Percentiles rank a stretch among this genome's conserved stretches.
Evolutionary conservation across 2,329 filamentous ascomycete species (phyloP).

Genomic region (Emergomyces pasteurianus): DNA sequence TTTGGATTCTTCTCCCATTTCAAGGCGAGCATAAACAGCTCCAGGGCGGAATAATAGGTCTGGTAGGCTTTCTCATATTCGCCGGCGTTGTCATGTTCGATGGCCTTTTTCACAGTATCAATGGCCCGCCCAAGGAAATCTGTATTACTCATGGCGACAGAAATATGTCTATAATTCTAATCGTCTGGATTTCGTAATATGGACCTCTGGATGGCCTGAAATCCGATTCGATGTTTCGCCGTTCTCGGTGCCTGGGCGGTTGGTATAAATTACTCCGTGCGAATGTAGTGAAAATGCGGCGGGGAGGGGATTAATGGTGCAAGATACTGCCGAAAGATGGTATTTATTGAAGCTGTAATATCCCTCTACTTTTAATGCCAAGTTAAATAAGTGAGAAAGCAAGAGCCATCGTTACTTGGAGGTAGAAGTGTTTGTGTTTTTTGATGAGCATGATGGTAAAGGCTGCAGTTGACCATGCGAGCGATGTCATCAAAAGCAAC

Average conservation of each 20-base stretch:
- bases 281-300: background rate
- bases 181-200: background rate
- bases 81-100: constrained; percentile 87
- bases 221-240: background rate
- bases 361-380: background rate
- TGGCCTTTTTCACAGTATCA: constrained; percentile 92
- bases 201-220: background rate
- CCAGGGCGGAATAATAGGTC: constrained; percentile 86
- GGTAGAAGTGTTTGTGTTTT: background rate
- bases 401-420: background rate
- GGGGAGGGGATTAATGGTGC: background rate
- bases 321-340: background rate
- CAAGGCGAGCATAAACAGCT: constrained; percentile 95
- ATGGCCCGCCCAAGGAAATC: constrained; percentile 96
- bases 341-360: background rate
- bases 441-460: background rate
- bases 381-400: background rate
- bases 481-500: background rate
- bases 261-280: background rate
- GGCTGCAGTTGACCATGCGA: background rate
- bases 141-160: constrained; percentile 72
- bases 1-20: constrained; percentile 99
- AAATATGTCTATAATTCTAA: constrained; percentile 3
- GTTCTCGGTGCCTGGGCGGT: background rate
- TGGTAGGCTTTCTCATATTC: constrained; percentile 98